Evolutionary conservation across 164 flowering plant species (phyloP).

Genomic region (Amborella trichopoda): DNA sequence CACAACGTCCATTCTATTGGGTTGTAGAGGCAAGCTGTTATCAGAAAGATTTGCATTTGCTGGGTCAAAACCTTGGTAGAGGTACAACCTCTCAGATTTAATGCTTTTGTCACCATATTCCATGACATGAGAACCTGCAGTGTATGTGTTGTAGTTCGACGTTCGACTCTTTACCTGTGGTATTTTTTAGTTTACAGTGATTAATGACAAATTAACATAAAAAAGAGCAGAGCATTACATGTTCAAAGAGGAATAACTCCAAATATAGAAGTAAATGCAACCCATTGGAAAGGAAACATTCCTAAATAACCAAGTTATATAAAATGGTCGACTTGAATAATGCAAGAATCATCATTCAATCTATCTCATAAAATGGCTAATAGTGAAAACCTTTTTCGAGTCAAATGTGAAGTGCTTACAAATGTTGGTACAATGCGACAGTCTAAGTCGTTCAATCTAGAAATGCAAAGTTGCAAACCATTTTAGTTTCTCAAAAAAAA

Average conservation of each 20-base stretch:
- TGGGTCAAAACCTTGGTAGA: conserved; percentile 84
- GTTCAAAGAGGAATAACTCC: no score
- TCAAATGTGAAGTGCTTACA: no score
- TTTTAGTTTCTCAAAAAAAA: no score
- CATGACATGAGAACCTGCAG: conserved; percentile 91
- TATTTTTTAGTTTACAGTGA: neutral
- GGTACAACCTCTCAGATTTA: conserved; percentile 47
- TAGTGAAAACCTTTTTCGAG: no score
- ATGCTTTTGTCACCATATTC: conserved; percentile 71
- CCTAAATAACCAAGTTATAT: neutral
- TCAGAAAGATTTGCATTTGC: conserved; percentile 35
- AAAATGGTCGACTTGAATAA: no score
- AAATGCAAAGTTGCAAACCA: no score
- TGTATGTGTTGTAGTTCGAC: conserved; percentile 56
- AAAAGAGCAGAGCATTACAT: no score
- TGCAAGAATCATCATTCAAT: no score
- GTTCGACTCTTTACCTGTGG: conserved; percentile 67
- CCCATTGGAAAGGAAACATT: neutral
- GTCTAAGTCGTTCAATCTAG: no score
- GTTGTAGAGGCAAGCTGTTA: conserved; percentile 11
- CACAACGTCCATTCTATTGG: conserved; percentile 33
- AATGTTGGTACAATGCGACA: no score
- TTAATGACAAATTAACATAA: neutral
- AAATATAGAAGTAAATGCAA: neutral
- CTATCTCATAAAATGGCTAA: no score